Percentiles rank a stretch among this genome's conserved stretches.
phyloP scores from a whole-genome alignment of 2,329 filamentous ascomycete species.

The Colletotrichum sp. region DNA sequence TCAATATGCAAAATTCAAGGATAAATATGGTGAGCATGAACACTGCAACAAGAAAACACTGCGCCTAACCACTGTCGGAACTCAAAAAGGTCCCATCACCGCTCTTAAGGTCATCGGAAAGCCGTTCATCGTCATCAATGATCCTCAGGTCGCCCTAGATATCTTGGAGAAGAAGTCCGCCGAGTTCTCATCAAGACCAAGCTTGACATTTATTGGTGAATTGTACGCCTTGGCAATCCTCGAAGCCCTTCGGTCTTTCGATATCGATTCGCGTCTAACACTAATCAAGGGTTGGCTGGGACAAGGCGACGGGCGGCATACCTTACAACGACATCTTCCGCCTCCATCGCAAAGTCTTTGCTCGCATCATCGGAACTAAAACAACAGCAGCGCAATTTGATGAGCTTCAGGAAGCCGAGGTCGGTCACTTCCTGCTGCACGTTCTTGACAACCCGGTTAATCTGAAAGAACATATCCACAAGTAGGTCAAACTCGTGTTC shows the following conservation, averaged over 20 bases:
- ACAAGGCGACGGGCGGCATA: constrained; percentile 35
- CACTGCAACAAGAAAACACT: neutral
- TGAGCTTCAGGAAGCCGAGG: constrained; percentile 46
- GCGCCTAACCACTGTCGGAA: neutral
- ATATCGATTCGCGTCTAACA: neutral
- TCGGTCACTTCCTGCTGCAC: constrained; percentile 45
- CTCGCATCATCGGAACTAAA: constrained; percentile 48
- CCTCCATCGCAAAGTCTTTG: constrained; percentile 48
- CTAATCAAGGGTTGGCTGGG: constrained; percentile 36
- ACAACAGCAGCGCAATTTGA: constrained; percentile 41
- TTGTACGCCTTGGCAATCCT: constrained; percentile 32
- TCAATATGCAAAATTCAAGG: constrained; percentile 38
- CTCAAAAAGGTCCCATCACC: constrained; percentile 24
- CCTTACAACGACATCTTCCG: constrained; percentile 41
- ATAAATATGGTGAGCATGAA: constrained; percentile 26
- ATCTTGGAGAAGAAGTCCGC: constrained; percentile 39
- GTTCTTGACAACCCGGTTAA: constrained; percentile 41
- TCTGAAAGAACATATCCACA: constrained; percentile 45
- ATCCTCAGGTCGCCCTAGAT: constrained; percentile 36
- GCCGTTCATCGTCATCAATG: constrained; percentile 45
- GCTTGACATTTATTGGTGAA: constrained; percentile 34
- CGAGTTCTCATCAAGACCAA: constrained; percentile 36
- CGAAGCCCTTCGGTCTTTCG: neutral
- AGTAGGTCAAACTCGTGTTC: constrained; percentile 19
- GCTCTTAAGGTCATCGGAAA: constrained; percentile 41